Percentiles rank a stretch among this genome's conserved stretches.
These are phyloP conservation scores for Verbascum thapsus DNA, from an alignment of 257 asterid genomes.

Conservation along the genomic window DNA sequence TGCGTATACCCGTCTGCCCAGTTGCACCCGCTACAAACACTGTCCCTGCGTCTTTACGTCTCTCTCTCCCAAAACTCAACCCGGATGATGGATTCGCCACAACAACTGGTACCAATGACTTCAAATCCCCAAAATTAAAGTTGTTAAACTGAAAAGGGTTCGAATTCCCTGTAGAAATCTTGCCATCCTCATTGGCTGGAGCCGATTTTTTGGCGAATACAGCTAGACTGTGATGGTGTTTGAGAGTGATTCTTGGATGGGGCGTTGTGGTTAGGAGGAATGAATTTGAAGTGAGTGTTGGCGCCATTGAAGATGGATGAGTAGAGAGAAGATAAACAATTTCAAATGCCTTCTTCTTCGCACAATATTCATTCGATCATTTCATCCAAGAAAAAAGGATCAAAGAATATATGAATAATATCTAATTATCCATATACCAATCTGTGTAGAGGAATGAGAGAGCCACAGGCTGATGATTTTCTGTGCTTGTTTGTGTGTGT, in stretches of 20 bases:
- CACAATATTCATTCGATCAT: slow-evolving; percentile 20
- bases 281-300: slow-evolving; percentile 77
- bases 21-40: slow-evolving; percentile 93
- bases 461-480: slow-evolving; percentile 34
- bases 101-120: slow-evolving; percentile 61
- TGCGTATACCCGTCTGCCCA: slow-evolving; percentile 85
- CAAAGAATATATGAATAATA: background rate
- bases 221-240: slow-evolving; percentile 39
- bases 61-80: slow-evolving; percentile 46
- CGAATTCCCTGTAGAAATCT: slow-evolving; percentile 36
- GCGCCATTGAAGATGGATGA: slow-evolving; percentile 63
- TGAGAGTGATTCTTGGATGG: slow-evolving; percentile 42
- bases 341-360: slow-evolving; percentile 25
- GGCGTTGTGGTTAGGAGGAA: slow-evolving; percentile 59
- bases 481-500: no score
- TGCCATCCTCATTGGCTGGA: slow-evolving; percentile 33
- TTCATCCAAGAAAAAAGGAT: slow-evolving; percentile 8
- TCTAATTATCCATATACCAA: slow-evolving; percentile 5
- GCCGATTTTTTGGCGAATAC: slow-evolving; percentile 55
- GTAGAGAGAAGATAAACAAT: slow-evolving; percentile 5
- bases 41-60: slow-evolving; percentile 83
- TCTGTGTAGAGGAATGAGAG: slow-evolving; percentile 27
- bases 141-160: slow-evolving; percentile 59
- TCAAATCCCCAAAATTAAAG: slow-evolving; percentile 64
- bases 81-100: slow-evolving; percentile 53